phyloP scores from a whole-genome alignment of 2,329 filamentous ascomycete genomes.

The Tetracladium maxilliforme region DNA sequence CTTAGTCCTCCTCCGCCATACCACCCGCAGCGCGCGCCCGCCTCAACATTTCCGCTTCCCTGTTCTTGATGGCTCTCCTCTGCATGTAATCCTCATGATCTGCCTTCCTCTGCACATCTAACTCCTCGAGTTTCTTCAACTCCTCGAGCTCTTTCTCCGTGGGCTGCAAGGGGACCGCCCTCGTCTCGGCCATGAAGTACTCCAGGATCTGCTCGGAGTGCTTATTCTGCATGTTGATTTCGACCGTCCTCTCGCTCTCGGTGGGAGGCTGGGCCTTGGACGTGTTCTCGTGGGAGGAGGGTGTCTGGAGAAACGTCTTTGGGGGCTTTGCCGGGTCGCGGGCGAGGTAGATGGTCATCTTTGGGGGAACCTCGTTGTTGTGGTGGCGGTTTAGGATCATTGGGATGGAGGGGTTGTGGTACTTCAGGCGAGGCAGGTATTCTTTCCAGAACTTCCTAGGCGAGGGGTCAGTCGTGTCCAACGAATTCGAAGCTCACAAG shows the following conservation, averaged over 20 bases:
- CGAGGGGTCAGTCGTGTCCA: too few relatives aligned
- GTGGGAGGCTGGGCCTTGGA: too few relatives aligned
- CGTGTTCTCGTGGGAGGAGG: conserved; percentile 26
- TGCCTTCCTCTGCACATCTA: conserved; percentile 29
- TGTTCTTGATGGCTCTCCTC: conserved; percentile 39
- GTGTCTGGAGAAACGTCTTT: conserved; percentile 28
- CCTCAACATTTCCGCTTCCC: conserved; percentile 42
- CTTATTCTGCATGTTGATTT: conserved; percentile 48
- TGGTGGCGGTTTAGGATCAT: conserved; percentile 66
- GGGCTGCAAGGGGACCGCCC: conserved; percentile 38
- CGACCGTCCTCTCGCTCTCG: conserved; percentile 25
- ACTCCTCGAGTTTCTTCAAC: conserved; percentile 40
- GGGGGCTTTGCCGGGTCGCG: conserved; percentile 10
- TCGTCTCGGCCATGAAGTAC: conserved; percentile 46
- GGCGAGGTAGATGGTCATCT: conserved; percentile 50
- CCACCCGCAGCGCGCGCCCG: conserved; percentile 27
- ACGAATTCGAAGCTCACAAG: too few relatives aligned
- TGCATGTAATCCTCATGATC: conserved; percentile 39
- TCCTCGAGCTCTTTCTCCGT: conserved; percentile 44
- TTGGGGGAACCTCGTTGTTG: conserved; percentile 38
- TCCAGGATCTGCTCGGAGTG: conserved; percentile 46
- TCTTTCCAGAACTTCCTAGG: conserved; percentile 77
- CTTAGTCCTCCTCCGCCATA: conserved; percentile 1
- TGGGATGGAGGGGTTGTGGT: conserved; percentile 73
- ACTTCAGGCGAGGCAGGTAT: conserved; percentile 78